Percentiles rank a stretch among this genome's conserved stretches.
Evolutionary conservation across 495 filamentous ascomycete genomes (phyloP).

Genomic region (Neurospora sp.): DNA sequence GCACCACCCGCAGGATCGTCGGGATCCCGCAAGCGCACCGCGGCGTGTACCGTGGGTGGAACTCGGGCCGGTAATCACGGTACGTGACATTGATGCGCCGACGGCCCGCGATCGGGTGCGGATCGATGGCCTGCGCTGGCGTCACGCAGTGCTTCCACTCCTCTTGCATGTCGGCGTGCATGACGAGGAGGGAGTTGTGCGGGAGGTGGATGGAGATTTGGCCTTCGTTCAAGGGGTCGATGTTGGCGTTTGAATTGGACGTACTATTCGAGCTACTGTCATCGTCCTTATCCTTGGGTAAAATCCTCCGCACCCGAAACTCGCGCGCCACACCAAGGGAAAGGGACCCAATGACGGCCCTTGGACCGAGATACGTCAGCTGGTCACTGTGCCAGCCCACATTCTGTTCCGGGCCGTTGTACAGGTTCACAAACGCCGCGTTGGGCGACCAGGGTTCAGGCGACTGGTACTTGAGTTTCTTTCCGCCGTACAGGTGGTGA

Average conservation of each 20-base stretch:
- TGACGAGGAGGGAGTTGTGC: slow-evolving; percentile 85
- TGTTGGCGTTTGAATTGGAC: slow-evolving; percentile 4
- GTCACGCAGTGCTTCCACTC: slow-evolving; percentile 72
- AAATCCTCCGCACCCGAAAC: slow-evolving; percentile 72
- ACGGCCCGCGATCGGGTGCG: slow-evolving; percentile 71
- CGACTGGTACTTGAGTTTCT: slow-evolving; percentile 71
- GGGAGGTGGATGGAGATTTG: slow-evolving; percentile 87
- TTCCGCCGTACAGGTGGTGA: slow-evolving; percentile 40
- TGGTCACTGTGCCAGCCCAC: slow-evolving; percentile 92
- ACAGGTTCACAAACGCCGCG: slow-evolving; percentile 89
- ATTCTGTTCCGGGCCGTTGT: slow-evolving; percentile 63
- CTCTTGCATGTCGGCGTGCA: slow-evolving; percentile 90
- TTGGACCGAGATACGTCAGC: slow-evolving; percentile 84
- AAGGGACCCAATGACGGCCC: slow-evolving; percentile 77
- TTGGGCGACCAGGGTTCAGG: slow-evolving; percentile 69
- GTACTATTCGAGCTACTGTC: slow-evolving; percentile 18
- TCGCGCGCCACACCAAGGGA: slow-evolving; percentile 84
- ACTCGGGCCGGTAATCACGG: slow-evolving; percentile 65
- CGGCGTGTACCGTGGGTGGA: slow-evolving; percentile 63
- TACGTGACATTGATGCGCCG: slow-evolving; percentile 89
- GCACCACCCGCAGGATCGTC: slow-evolving; percentile 66
- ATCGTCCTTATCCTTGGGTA: slow-evolving; percentile 44
- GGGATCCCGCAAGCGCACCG: slow-evolving; percentile 57
- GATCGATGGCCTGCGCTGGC: slow-evolving; percentile 62
- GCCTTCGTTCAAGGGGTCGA: slow-evolving; percentile 50